These are phyloP conservation scores for Globisporangium nunn DNA, from an alignment of 352 stramenopile species.

Conservation along the genomic window DNA sequence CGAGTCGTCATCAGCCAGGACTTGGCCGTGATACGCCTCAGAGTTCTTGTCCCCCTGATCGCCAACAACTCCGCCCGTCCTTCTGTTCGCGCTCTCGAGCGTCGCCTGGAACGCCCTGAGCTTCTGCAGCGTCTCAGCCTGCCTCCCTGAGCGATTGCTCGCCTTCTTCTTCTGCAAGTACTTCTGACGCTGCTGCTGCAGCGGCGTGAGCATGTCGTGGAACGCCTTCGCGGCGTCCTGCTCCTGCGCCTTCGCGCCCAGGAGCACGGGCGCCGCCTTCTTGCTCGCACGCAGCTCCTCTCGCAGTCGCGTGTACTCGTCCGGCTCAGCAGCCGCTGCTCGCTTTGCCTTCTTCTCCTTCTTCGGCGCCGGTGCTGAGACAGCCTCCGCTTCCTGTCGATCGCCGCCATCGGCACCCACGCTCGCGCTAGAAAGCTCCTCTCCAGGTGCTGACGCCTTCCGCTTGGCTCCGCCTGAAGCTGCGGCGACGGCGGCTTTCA, in stretches of 20 bases:
- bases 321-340: constrained; percentile 21
- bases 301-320: constrained; percentile 64
- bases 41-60: constrained; percentile 8
- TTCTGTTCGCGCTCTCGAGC: constrained; percentile 34
- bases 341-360: constrained; percentile 9
- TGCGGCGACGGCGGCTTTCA: constrained; percentile 10
- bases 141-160: constrained; percentile 34
- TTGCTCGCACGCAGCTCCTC: constrained; percentile 59
- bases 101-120: constrained; percentile 58
- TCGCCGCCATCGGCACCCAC: neutral
- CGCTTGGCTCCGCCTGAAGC: neutral
- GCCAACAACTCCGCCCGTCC: constrained; percentile 1
- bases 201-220: constrained; percentile 66
- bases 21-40: constrained; percentile 58
- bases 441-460: neutral
- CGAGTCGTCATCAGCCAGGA: constrained; percentile 49
- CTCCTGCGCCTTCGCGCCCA: constrained; percentile 52
- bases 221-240: constrained; percentile 44
- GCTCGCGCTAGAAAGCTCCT: neutral
- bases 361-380: neutral
- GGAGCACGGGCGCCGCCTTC: constrained; percentile 48
- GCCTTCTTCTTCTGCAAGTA: constrained; percentile 60
- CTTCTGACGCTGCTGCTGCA: constrained; percentile 72
- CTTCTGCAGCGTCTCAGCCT: constrained; percentile 66
- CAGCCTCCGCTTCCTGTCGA: neutral